A percentile compares a stretch with the other conserved stretches of the same genome.
Evolutionary conservation across 352 stramenopile species (phyloP).

Genomic region (Globisporangium apiculatum): DNA sequence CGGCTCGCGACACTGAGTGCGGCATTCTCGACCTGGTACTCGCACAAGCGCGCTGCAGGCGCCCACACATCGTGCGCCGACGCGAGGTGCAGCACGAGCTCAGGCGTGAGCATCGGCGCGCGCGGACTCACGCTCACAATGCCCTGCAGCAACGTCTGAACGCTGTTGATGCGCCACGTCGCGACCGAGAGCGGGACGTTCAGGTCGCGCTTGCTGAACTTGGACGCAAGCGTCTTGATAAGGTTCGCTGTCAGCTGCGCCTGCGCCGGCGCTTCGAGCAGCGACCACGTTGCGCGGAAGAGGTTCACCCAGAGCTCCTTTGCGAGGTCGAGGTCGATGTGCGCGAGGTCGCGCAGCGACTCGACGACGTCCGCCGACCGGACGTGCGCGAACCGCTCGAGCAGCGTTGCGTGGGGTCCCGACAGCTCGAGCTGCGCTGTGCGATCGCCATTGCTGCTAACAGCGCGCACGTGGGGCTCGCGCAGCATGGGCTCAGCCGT

Average conservation of each 20-base stretch:
- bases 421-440: neutral
- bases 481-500: constrained; percentile 9
- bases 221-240: constrained; percentile 75
- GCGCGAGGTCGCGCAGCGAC: constrained; percentile 57
- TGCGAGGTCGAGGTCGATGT: constrained; percentile 80
- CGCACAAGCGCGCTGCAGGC: constrained; percentile 56
- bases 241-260: constrained; percentile 49
- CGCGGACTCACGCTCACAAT: constrained; percentile 51
- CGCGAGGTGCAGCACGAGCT: constrained; percentile 79
- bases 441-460: neutral
- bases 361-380: constrained; percentile 34
- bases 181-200: constrained; percentile 51
- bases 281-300: constrained; percentile 52
- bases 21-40: constrained; percentile 78
- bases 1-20: constrained; percentile 59
- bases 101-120: constrained; percentile 69
- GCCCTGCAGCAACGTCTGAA: constrained; percentile 78
- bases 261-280: constrained; percentile 45
- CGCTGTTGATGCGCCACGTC: constrained; percentile 66
- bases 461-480: constrained; percentile 2
- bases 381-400: constrained; percentile 21
- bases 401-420: constrained; percentile 13
- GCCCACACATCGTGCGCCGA: constrained; percentile 83
- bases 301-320: constrained; percentile 80
- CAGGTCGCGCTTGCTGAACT: constrained; percentile 85